Evolutionary conservation across 164 flowering plant genomes (phyloP), one percentile per base, ranked within the genome.

Genomic region (Vitis rotundifolia): DNA sequence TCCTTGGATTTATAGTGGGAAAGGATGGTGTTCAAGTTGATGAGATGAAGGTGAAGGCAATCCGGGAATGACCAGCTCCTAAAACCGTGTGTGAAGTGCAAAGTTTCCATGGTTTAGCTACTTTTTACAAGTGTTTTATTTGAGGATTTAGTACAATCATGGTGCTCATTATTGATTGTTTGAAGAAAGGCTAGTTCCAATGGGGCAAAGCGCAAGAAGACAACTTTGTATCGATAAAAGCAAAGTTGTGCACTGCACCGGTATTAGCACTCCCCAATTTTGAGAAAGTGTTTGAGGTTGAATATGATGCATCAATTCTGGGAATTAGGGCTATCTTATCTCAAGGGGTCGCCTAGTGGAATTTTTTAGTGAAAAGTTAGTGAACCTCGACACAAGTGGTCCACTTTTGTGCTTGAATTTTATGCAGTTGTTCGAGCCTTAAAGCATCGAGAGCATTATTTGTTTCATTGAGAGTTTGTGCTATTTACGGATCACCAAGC

Each of bases 341-440:
- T 0, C 76, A 68, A 62, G 71, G 2, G 51, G 48, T 1, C 7
- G 29, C 7, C 75, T 66, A 7, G 5, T 70, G 7, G 71, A 54
- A 1, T 71, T 65, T 47, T 55, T 22, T 15, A 63, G 69, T 49
- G 64, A 68, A n/a, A 74, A 74, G 58, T 74, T 13, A 44, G 29
- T 62, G 63, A 68, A 7, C 51, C 73, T 13, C 15, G 50, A 2
- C 54, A 62, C 26, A 44, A 11, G n/a, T 64, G 15, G 57, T 7
- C 50, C 6, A 72, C 65, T 3, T 67, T 58, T 59, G 70, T 66
- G 9, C 15, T 19, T 12, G 70, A 72, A 51, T 51, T 56, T 49
- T 50, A 67, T 71, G 47, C 18, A 6, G 16, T 71, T 1, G 9
- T 64, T 22, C 44, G 28, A 5, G 62, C 48, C 8, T 28, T 71